Base-by-base conservation (phyloP, 2,329 filamentous ascomycete genomes). In the Alternaria brassicae region DNA sequence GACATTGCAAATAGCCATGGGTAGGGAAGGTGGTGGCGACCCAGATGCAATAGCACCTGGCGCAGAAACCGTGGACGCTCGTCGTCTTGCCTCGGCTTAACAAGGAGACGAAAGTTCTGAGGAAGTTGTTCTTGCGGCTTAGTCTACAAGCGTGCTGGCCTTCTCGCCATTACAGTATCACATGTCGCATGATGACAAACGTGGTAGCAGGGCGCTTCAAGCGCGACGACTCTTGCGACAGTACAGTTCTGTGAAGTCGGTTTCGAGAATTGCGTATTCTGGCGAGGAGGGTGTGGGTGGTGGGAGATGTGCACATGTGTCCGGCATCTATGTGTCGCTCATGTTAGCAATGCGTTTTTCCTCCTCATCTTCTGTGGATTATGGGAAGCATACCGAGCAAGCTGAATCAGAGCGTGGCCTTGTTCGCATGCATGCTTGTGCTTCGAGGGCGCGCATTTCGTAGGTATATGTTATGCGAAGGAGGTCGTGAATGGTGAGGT, bases 391-490 rank as follows among this genome's bases (percentile, higher is more conserved):
- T 64, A 74, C 72, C 6, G 69, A 69, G 37, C 72, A 75, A 9
- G 67, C 56, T 5, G 68, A 68, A 40, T 66, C 65, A 7, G 63
- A 64, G 9, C 66, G 65, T 17, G 62, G 63, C 48, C 68, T 53
- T 15, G 44, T 15, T 21, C 51, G 56, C 44, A 30, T 19, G n/a
- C 23, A 25, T 27, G 63, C 62, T 48, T 66, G 61, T 32, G 60
- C 62, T 48, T 69, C 65, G 10, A 67, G 41, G 8, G 68, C 68
- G 44, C 64, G 67, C n/a, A 68, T 63, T 56, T 76, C 73, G 52
- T 76, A 76, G 1, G 67, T 71, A 50, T 74, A 74, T 19, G 73
- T 74, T 57, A 76, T 74, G 61, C 73, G 73, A 15, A 76, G 66
- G 9, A 76, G 59, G 41, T 76, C 73, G 62, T 75, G 65, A 41